These are phyloP conservation scores for Cenococcum geophilum DNA, from an alignment of 495 filamentous ascomycete genomes.

Conservation along the genomic window DNA sequence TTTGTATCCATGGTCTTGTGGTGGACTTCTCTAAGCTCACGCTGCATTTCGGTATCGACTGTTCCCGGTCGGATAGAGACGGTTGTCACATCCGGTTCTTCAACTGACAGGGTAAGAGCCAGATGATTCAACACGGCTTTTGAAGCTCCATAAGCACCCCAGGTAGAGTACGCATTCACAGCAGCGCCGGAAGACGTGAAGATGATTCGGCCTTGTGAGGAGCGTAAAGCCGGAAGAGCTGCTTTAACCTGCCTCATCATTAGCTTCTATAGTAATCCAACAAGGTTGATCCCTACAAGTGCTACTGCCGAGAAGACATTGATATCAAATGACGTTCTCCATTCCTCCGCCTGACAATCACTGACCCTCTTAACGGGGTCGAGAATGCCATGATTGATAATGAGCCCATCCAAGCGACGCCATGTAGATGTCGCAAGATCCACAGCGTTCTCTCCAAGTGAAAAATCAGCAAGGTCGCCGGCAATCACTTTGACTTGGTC, in stretches of 20 bases:
- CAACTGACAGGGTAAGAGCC: slow-evolving; percentile 60
- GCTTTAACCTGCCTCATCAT: slow-evolving; percentile 57
- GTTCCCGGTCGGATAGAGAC: slow-evolving; percentile 75
- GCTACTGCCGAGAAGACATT: slow-evolving; percentile 78
- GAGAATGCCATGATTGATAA: slow-evolving; percentile 83
- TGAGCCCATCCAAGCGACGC: slow-evolving; percentile 68
- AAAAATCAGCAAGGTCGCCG: slow-evolving; percentile 66
- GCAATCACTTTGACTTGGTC: slow-evolving; percentile 63
- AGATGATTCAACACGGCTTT: slow-evolving; percentile 90
- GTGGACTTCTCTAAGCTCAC: slow-evolving; percentile 68
- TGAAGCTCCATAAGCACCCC: slow-evolving; percentile 74
- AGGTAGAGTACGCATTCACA: slow-evolving; percentile 58
- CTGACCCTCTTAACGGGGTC: slow-evolving; percentile 68
- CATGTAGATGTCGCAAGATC: slow-evolving; percentile 59
- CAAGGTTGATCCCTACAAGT: slow-evolving; percentile 50
- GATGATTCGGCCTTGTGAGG: slow-evolving; percentile 40
- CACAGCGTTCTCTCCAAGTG: slow-evolving; percentile 55
- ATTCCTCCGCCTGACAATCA: slow-evolving; percentile 59
- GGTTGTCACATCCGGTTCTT: slow-evolving; percentile 71
- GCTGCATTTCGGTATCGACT: slow-evolving; percentile 92
- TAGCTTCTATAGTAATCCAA: slow-evolving; percentile 3
- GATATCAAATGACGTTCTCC: slow-evolving; percentile 69
- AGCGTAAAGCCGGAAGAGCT: slow-evolving; percentile 63
- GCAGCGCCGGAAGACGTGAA: slow-evolving; percentile 42
- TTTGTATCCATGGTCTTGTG: slow-evolving; percentile 55